These are phyloP conservation scores for Beauveria asiatica DNA, from an alignment of 2,329 filamentous ascomycete genomes.

Conservation along the genomic window DNA sequence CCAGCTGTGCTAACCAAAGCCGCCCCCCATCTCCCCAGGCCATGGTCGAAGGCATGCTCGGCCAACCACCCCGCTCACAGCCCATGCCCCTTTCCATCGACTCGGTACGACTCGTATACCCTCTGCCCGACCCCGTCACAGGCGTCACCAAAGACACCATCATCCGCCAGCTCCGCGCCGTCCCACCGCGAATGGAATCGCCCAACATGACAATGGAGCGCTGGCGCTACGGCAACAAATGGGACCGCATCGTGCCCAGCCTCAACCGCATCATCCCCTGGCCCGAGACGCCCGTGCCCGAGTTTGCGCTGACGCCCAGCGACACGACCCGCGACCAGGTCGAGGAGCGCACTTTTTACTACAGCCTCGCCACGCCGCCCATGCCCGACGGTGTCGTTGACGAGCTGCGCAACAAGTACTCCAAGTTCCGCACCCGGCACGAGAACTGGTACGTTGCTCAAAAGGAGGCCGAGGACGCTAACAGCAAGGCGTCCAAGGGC, in stretches of 20 bases:
- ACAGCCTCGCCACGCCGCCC: slow-evolving; percentile 67
- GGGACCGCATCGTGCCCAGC: slow-evolving; percentile 57
- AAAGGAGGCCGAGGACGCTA: slow-evolving; percentile 51
- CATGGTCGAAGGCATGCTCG: slow-evolving; percentile 36
- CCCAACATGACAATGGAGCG: slow-evolving; percentile 33
- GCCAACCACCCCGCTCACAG: slow-evolving; percentile 21
- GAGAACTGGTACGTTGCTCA: slow-evolving; percentile 61
- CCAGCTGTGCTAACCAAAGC: slow-evolving; percentile 23
- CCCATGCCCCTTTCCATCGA: slow-evolving; percentile 52
- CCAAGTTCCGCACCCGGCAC: slow-evolving; percentile 72
- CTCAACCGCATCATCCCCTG: slow-evolving; percentile 68
- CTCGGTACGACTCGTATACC: slow-evolving; percentile 73
- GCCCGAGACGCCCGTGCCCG: slow-evolving; percentile 49
- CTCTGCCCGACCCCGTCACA: slow-evolving; percentile 58
- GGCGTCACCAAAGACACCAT: slow-evolving; percentile 64
- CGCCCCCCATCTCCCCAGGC: slow-evolving; percentile 33
- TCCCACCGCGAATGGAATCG: slow-evolving; percentile 38
- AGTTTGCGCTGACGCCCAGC: slow-evolving; percentile 43
- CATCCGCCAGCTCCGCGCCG: slow-evolving; percentile 59
- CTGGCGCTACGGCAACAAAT: slow-evolving; percentile 33
- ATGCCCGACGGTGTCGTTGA: slow-evolving; percentile 74
- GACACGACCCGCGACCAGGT: slow-evolving; percentile 74
- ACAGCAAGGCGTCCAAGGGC: slow-evolving; percentile 26
- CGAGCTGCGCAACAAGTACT: slow-evolving; percentile 78
- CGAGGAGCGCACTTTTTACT: slow-evolving; percentile 66